These are phyloP conservation scores for Acer negundo DNA, from an alignment of 345 rosid genomes.

Conservation along the genomic window DNA sequence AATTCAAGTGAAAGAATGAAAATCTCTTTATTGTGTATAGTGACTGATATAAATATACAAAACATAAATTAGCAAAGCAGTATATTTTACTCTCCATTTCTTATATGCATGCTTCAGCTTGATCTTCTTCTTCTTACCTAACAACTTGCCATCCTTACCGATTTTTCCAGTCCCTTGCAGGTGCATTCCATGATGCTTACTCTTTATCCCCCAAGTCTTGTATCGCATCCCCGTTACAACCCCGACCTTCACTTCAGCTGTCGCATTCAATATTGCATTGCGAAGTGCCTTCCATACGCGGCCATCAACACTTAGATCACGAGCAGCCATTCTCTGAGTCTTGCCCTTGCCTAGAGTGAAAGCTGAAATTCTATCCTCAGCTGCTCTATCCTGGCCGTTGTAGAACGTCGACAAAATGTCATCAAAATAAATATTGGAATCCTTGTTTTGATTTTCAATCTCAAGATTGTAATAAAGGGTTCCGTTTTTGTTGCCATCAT, in stretches of 20 bases:
- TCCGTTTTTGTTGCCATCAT: neutral
- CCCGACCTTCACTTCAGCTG: conserved; percentile 33
- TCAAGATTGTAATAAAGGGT: conserved; percentile 31
- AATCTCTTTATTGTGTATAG: too few species aligned
- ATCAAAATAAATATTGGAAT: conserved; percentile 41
- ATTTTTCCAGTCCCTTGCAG: conserved; percentile 30
- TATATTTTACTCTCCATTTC: conserved; percentile 25
- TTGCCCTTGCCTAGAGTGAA: conserved; percentile 36
- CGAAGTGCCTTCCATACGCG: conserved; percentile 23
- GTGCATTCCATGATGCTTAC: conserved; percentile 36
- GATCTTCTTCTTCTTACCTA: conserved; percentile 45
- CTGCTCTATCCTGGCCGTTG: conserved; percentile 33
- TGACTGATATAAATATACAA: too few species aligned
- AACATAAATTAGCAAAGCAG: too few species aligned
- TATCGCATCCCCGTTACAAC: conserved; percentile 31
- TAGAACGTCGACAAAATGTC: conserved; percentile 32
- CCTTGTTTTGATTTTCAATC: conserved; percentile 39
- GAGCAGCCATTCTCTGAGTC: neutral
- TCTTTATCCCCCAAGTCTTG: conserved; percentile 43
- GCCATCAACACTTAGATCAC: neutral
- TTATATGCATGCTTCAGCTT: conserved; percentile 32
- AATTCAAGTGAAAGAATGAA: too few species aligned
- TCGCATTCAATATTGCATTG: conserved; percentile 27
- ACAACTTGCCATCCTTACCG: conserved; percentile 48
- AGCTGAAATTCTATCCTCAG: conserved; percentile 17